phyloP scores from a whole-genome alignment of 345 rosid species.

The Gossypium stocksii region DNA sequence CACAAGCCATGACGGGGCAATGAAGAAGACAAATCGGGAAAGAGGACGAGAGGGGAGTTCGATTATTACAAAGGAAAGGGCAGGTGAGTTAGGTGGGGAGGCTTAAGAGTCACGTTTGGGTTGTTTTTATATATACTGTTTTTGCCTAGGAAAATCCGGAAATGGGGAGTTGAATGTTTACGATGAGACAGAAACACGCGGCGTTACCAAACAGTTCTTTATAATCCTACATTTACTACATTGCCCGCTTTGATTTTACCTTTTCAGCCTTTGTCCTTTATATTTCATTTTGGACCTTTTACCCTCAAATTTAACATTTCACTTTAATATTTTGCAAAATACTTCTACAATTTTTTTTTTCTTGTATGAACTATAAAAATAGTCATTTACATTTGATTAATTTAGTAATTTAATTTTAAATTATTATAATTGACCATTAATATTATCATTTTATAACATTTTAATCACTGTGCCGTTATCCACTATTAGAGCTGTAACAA shows the following conservation, averaged over 20 bases:
- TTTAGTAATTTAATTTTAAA: too few species aligned
- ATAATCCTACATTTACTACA: neutral
- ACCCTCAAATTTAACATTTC: too few species aligned
- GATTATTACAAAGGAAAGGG: neutral
- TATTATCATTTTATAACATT: too few species aligned
- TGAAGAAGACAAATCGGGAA: neutral
- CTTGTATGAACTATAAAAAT: too few species aligned
- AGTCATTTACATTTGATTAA: rapidly evolving
- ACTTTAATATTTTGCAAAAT: too few species aligned
- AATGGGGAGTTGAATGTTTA: neutral
- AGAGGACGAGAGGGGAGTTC: conserved; percentile 1
- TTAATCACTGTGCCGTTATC: too few species aligned
- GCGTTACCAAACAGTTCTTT: conserved; percentile 28
- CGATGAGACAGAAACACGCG: conserved; percentile 27
- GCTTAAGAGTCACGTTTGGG: neutral
- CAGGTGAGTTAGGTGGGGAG: neutral
- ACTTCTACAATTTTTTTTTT: too few species aligned
- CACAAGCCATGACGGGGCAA: conserved; percentile 56
- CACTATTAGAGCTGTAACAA: too few species aligned
- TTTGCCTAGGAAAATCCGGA: conserved; percentile 10
- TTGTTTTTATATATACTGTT: neutral
- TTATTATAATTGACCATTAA: too few species aligned
- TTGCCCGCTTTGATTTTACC: neutral
- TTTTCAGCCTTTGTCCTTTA: neutral
- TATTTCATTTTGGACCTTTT: too few species aligned